Evolutionary conservation across 805 yeast genomes (phyloP), one percentile per base, ranked within the genome.

Genomic region (Metschnikowia picachoensis): DNA sequence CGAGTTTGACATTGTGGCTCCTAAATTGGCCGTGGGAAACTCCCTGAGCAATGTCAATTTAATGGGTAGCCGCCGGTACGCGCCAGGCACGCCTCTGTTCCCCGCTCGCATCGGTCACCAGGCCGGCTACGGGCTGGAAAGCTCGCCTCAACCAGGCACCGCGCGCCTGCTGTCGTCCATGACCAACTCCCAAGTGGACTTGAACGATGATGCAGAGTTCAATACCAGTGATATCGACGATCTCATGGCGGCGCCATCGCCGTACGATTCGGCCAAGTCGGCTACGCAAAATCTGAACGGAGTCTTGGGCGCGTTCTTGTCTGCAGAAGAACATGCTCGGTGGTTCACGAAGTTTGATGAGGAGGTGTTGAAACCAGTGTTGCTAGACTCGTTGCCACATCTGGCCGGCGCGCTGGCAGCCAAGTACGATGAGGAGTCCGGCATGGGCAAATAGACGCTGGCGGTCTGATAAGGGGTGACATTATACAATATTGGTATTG

Each of bases 281-380:
- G 35, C 44, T 10, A 39, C 49, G 3, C 40, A 41, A 8, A 50
- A 50, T n/a, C 44, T 50, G 3, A 45, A 37, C 35, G 75, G 77
- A 8, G 65, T 70, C 2, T 56, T 71, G 35, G 69, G 72, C 6
- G 68, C 73, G 3, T 67, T 72, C 44, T 59, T 77, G 30, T 71
- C 73, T 49, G 76, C 79, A 1, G 92, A 85, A 51, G 91, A 86
- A 53, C 87, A 83, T 50, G 86, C 91, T 10, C 83, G 79, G 61
- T 92, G 99, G 98, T 94, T 94, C 64, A 85, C 88, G 16, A 85
- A 81, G 56, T 88, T 94, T 60, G 99, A 94, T 62, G 97, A 94
- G 57, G 88, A 88, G 61, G 94, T 94, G 17, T 73, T 94, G 57
- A 91, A 91, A 64, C 97, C 97, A 1, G 96, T 89, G 0, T 76